A percentile compares a stretch with the other conserved stretches of the same genome.
phyloP scores from a whole-genome alignment of 176 grass and related monocot species.

The Tillandsia fasciculata region DNA sequence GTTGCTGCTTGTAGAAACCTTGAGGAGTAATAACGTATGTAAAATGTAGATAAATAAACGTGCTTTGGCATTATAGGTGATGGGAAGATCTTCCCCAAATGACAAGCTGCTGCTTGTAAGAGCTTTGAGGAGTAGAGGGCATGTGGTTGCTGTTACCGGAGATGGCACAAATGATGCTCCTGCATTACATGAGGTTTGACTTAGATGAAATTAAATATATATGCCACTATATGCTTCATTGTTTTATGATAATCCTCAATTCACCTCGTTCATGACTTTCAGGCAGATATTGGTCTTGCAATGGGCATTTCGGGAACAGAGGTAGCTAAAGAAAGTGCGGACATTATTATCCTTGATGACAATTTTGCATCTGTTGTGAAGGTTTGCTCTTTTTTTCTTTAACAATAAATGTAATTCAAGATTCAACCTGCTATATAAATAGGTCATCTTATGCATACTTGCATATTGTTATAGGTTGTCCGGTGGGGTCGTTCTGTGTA shows the following conservation, averaged over 20 bases:
- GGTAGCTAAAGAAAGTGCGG: constrained; percentile 98
- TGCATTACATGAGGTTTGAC: constrained; percentile 70
- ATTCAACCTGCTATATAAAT: constrained; percentile 1
- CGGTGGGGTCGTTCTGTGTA: constrained; percentile 95
- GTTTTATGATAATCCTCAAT: not conserved
- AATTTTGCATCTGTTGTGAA: constrained; percentile 92
- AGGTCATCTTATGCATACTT: constrained; percentile 18
- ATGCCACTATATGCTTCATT: not conserved
- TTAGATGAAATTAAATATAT: not conserved
- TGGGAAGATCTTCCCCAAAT: constrained; percentile 92
- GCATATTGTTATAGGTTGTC: constrained; percentile 51
- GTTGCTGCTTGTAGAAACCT: too few relatives aligned
- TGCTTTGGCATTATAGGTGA: constrained; percentile 47
- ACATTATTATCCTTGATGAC: constrained; percentile 98
- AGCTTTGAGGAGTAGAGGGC: constrained; percentile 53
- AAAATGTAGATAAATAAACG: not conserved
- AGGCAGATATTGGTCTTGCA: constrained; percentile 95
- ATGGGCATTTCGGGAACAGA: constrained; percentile 99
- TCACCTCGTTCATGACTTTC: constrained; percentile 21
- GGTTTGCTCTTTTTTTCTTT: constrained; percentile 19
- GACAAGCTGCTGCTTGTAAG: constrained; percentile 88
- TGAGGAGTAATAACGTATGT: too few relatives aligned
- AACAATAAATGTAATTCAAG: not conserved
- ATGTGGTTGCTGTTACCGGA: constrained; percentile 94
- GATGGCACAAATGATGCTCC: constrained; percentile 98